These are phyloP conservation scores for Irpex sp. DNA, from an alignment of 1,284 basidiomycete species.

Conservation along the genomic window DNA sequence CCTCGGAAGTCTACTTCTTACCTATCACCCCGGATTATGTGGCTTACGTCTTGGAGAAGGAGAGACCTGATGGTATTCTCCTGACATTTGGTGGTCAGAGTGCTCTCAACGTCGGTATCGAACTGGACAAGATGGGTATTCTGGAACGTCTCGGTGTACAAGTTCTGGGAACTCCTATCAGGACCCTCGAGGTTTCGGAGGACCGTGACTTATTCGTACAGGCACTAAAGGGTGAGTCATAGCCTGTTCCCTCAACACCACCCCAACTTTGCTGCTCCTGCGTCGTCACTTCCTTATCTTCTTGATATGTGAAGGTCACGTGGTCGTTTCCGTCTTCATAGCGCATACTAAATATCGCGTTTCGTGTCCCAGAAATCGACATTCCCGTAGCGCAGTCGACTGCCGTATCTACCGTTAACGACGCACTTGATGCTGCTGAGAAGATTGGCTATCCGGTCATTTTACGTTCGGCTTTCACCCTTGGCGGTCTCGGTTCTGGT, in stretches of 20 bases:
- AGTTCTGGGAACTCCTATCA: conserved; percentile 94
- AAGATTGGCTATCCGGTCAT: conserved; percentile 98
- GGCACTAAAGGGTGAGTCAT: conserved; percentile 81
- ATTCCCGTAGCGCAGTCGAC: conserved; percentile 97
- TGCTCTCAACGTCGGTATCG: conserved; percentile 97
- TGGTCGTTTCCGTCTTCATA: background rate
- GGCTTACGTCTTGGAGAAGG: conserved; percentile 97
- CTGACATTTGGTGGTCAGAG: conserved; percentile 99
- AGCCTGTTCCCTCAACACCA: background rate
- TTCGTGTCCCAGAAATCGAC: conserved; percentile 75
- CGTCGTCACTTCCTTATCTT: conserved; percentile 2
- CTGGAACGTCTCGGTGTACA: conserved; percentile 92
- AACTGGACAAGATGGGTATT: conserved; percentile 96
- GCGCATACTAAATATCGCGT: conserved; percentile 3
- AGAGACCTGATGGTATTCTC: conserved; percentile 95
- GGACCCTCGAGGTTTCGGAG: conserved; percentile 93
- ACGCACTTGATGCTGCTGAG: conserved; percentile 88
- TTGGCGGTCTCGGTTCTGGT: conserved; percentile 97
- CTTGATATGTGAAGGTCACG: conserved; percentile 4
- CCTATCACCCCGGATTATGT: conserved; percentile 98
- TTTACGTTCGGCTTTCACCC: conserved; percentile 95
- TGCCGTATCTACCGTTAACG: conserved; percentile 94
- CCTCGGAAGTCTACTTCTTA: conserved; percentile 96
- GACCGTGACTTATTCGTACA: conserved; percentile 97
- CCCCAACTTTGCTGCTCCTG: too few relatives aligned